Conservation (phyloP, 495 filamentous ascomycete genomes). For the Podospora pseudocomata region DNA sequence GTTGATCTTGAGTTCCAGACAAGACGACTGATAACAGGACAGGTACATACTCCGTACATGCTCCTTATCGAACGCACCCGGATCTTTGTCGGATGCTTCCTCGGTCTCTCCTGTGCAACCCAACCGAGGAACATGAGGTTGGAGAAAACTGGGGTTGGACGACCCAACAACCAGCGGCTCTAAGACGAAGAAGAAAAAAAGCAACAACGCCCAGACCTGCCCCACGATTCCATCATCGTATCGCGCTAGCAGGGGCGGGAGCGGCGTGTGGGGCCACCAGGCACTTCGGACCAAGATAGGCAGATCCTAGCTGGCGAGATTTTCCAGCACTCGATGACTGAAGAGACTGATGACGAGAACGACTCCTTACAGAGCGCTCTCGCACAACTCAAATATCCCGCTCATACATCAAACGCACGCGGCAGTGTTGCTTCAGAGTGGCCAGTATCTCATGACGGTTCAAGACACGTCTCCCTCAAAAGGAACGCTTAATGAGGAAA, state of each 20-base stretch:
- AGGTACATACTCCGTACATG: background rate
- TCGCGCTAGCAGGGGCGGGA: background rate
- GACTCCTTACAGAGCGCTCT: background rate
- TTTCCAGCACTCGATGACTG: background rate
- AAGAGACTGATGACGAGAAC: background rate
- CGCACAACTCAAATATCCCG: background rate
- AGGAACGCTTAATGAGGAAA: constrained; percentile 6
- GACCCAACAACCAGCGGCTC: constrained; percentile 21
- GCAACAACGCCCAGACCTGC: constrained; percentile 13
- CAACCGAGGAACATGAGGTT: constrained; percentile 6
- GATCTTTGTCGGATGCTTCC: constrained; percentile 5
- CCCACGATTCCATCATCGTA: constrained; percentile 17
- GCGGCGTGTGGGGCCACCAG: constrained; percentile 21
- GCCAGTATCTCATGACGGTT: constrained; percentile 4
- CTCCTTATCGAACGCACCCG: constrained; percentile 12
- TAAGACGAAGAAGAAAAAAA: constrained; percentile 12
- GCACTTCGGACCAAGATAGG: constrained; percentile 15
- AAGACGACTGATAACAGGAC: constrained; percentile 9
- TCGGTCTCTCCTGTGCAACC: background rate
- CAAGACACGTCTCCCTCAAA: background rate
- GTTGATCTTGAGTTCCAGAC: background rate
- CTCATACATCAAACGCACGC: background rate
- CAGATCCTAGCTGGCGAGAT: background rate
- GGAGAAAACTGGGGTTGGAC: constrained; percentile 26
- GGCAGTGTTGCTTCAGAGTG: background rate